A percentile compares a stretch with the other conserved stretches of the same genome.
These are phyloP conservation scores for Calcarisporium arbuscula DNA, from an alignment of 2,329 filamentous ascomycete species.

Conservation along the genomic window DNA sequence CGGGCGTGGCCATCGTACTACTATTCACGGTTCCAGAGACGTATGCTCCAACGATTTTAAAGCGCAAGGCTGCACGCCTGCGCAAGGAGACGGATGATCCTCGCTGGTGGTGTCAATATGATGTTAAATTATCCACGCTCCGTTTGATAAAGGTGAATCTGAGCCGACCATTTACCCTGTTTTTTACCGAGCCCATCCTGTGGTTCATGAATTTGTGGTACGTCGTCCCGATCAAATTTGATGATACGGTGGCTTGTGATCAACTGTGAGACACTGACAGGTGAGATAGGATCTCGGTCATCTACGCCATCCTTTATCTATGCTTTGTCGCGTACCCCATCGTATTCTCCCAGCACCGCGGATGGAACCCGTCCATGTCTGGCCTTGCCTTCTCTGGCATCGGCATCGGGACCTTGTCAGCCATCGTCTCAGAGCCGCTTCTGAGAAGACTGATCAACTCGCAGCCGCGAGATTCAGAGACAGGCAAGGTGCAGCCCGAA, in stretches of 20 bases:
- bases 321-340: slow-evolving; percentile 90
- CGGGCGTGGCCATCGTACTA: slow-evolving; percentile 53
- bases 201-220: slow-evolving; percentile 65
- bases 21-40: slow-evolving; percentile 64
- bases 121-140: slow-evolving; percentile 59
- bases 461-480: slow-evolving; percentile 68
- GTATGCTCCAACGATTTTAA: slow-evolving; percentile 65
- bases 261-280: neutral
- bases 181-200: slow-evolving; percentile 73
- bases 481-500: slow-evolving; percentile 68
- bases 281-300: slow-evolving; percentile 59
- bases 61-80: slow-evolving; percentile 55
- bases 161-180: slow-evolving; percentile 69
- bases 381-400: slow-evolving; percentile 75
- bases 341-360: slow-evolving; percentile 67
- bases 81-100: slow-evolving; percentile 65
- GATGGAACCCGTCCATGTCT: slow-evolving; percentile 67
- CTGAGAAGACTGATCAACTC: slow-evolving; percentile 71
- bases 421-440: slow-evolving; percentile 61
- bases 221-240: slow-evolving; percentile 14
- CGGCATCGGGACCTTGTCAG: slow-evolving; percentile 55
- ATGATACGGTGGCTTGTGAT: too few species aligned
- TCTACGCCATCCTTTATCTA: slow-evolving; percentile 83
- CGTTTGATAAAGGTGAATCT: slow-evolving; percentile 69
- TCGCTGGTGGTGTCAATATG: slow-evolving; percentile 75